These are phyloP conservation scores for Yamadazyma sp. DNA, from an alignment of 1,139 yeast genomes.

Conservation along the genomic window DNA sequence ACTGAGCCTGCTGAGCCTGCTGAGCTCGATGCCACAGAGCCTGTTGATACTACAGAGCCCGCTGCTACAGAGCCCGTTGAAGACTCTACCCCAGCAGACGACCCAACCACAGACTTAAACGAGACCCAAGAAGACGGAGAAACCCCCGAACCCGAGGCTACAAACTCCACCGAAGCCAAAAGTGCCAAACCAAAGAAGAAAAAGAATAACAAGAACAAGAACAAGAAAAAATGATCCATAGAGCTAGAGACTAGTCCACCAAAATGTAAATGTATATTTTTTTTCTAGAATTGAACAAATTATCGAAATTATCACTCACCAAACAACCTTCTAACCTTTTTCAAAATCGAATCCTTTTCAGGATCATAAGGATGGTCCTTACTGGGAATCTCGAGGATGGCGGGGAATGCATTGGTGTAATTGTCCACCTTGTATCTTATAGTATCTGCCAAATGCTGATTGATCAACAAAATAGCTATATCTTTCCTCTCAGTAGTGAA, in stretches of 20 bases:
- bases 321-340: constrained; percentile 90
- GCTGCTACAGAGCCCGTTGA: not conserved
- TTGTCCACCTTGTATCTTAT: constrained; percentile 82
- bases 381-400: constrained; percentile 93
- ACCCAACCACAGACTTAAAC: no score
- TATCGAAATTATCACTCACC: no score
- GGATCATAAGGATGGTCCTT: constrained; percentile 99
- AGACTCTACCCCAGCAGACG: no score
- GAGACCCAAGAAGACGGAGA: constrained; percentile 4
- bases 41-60: not conserved
- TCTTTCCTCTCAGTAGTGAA: constrained; percentile 80
- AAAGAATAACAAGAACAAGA: constrained; percentile 16
- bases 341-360: constrained; percentile 92
- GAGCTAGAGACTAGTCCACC: no score
- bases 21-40: not conserved
- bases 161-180: constrained; percentile 3
- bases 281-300: not conserved
- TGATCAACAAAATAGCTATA: constrained; percentile 87
- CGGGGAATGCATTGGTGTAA: constrained; percentile 91
- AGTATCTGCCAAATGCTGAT: constrained; percentile 92
- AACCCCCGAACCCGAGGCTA: constrained; percentile 4
- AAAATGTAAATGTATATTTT: constrained; percentile 7
- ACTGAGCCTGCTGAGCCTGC: not conserved
- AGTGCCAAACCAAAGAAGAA: constrained; percentile 18
- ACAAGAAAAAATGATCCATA: constrained; percentile 24